These are phyloP conservation scores for Elaeagnus macrophylla DNA, from an alignment of 306 rosid genomes.

Conservation along the genomic window DNA sequence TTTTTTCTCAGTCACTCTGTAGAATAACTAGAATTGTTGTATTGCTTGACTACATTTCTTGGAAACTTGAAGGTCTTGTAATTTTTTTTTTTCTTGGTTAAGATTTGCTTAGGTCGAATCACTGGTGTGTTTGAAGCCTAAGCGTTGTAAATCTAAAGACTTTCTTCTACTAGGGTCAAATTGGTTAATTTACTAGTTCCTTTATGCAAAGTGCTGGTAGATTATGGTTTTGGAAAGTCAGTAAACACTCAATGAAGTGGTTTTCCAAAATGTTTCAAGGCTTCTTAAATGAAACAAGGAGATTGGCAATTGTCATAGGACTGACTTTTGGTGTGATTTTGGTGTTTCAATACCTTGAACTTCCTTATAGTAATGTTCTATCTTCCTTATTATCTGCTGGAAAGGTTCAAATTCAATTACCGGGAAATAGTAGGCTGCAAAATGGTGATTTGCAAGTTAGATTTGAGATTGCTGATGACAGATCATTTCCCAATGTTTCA, in stretches of 20 bases:
- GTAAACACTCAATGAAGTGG: conserved; percentile 9
- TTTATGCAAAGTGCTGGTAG: conserved; percentile 26
- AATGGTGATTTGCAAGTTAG: conserved; percentile 20
- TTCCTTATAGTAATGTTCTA: too few relatives aligned
- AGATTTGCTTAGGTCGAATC: neutral
- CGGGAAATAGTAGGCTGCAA: conserved; percentile 20
- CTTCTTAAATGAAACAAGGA: conserved; percentile 34
- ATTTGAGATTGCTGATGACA: conserved; percentile 12
- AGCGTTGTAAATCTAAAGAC: neutral
- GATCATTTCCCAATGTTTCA: conserved; percentile 18
- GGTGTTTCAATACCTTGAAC: conserved; percentile 39
- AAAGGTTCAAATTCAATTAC: conserved; percentile 20
- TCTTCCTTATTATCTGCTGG: conserved; percentile 30
- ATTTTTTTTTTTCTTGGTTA: neutral
- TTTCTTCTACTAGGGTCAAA: too few relatives aligned
- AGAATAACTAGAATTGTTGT: neutral
- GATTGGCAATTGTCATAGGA: conserved; percentile 42
- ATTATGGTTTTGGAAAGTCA: conserved; percentile 27
- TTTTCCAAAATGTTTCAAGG: too few relatives aligned
- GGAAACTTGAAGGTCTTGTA: neutral
- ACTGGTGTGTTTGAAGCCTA: neutral
- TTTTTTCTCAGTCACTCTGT: neutral
- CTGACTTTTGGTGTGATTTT: conserved; percentile 44
- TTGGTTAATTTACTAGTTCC: neutral
- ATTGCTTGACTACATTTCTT: neutral